phyloP scores from a whole-genome alignment of 208 protist species.

The Kentomonas sorsogonicus region DNA sequence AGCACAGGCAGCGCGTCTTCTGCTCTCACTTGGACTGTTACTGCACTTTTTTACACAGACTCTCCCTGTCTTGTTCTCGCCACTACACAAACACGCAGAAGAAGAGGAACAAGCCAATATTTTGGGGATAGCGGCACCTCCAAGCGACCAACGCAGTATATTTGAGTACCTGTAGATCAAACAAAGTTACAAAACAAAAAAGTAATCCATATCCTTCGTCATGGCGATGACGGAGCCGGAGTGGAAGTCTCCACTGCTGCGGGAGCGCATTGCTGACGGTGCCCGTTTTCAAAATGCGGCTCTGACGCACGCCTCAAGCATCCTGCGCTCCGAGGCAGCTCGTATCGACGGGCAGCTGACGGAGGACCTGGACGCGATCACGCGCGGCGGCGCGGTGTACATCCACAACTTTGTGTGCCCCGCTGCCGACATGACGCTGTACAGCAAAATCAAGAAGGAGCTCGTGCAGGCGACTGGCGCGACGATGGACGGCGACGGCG shows the following conservation, averaged over 20 bases:
- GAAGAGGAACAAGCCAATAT: background rate
- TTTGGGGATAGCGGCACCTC: background rate
- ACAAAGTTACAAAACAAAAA: background rate
- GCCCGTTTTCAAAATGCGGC: conserved; percentile 65
- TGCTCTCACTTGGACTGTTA: background rate
- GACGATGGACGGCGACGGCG: conserved; percentile 39
- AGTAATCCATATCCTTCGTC: background rate
- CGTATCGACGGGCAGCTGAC: conserved; percentile 65
- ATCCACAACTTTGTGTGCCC: conserved; percentile 78
- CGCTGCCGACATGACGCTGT: conserved; percentile 47
- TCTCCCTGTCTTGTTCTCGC: background rate
- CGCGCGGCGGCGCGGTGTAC: conserved; percentile 82
- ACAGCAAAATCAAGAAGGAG: conserved; percentile 65
- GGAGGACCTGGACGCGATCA: conserved; percentile 59
- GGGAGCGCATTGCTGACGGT: conserved; percentile 27
- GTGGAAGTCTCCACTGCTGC: conserved; percentile 37
- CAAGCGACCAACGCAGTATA: background rate
- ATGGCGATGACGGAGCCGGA: background rate
- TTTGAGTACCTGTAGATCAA: background rate
- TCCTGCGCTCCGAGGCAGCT: conserved; percentile 65
- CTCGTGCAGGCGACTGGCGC: conserved; percentile 61
- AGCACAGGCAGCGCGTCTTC: too few relatives aligned
- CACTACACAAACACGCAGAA: background rate
- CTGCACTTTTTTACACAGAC: background rate
- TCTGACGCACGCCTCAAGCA: conserved; percentile 41